These are phyloP conservation scores for Rickenella mellea DNA, from an alignment of 768 basidiomycete species.

Conservation along the genomic window DNA sequence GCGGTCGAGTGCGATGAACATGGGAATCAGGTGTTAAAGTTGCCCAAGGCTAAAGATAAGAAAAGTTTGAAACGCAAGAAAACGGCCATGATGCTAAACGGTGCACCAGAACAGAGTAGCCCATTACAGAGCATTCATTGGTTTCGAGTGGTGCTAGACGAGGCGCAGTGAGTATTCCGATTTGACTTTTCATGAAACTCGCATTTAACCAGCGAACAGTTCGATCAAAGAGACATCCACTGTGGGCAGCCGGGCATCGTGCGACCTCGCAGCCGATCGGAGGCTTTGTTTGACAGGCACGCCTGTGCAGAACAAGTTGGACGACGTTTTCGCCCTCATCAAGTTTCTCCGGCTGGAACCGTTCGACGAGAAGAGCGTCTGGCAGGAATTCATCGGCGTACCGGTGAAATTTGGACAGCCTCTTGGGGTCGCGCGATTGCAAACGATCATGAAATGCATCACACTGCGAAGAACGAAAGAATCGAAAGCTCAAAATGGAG, in stretches of 20 bases:
- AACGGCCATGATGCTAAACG: slow-evolving; percentile 26
- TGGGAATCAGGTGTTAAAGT: slow-evolving; percentile 50
- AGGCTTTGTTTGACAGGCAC: slow-evolving; percentile 95
- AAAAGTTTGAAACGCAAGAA: slow-evolving; percentile 61
- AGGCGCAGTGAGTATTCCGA: slow-evolving; percentile 75
- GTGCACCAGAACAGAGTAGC: slow-evolving; percentile 50
- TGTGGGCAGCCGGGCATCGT: slow-evolving; percentile 89
- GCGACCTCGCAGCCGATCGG: slow-evolving; percentile 89
- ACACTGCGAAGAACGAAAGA: slow-evolving; percentile 96
- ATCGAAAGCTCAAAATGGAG: slow-evolving; percentile 69
- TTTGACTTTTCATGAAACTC: not conserved
- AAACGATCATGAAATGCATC: slow-evolving; percentile 94
- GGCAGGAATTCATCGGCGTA: slow-evolving; percentile 88
- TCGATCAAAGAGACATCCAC: slow-evolving; percentile 96
- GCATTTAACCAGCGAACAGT: slow-evolving; percentile 28
- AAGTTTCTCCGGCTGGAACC: slow-evolving; percentile 91
- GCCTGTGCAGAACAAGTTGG: slow-evolving; percentile 97
- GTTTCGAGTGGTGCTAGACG: slow-evolving; percentile 91
- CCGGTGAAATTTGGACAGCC: slow-evolving; percentile 90
- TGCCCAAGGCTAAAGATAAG: slow-evolving; percentile 61
- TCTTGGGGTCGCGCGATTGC: slow-evolving; percentile 84
- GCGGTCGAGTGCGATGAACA: slow-evolving; percentile 58
- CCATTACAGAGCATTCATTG: slow-evolving; percentile 91
- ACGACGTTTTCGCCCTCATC: slow-evolving; percentile 94
- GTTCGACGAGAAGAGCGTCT: slow-evolving; percentile 85